Evolutionary conservation across 371 early-diverging fungal species (phyloP).

Genomic region (Lichtheimia hyalospora): DNA sequence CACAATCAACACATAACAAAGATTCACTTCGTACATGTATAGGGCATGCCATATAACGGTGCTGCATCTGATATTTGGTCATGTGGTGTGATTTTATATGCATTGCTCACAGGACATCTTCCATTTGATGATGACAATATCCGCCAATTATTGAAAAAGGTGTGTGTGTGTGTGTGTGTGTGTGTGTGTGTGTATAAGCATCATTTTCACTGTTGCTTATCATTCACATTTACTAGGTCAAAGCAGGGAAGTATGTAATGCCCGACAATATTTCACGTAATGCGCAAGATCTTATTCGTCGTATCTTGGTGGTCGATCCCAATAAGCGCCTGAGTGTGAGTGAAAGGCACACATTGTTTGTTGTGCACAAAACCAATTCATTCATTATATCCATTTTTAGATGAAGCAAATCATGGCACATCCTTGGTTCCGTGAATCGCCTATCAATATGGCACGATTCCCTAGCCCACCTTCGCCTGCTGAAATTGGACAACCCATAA

Average conservation of each 20-base stretch:
- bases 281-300: slow-evolving; percentile 63
- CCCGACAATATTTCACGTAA: slow-evolving; percentile 66
- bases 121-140: slow-evolving; percentile 85
- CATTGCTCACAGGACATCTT: slow-evolving; percentile 72
- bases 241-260: slow-evolving; percentile 53
- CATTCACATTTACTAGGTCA: slow-evolving; percentile 44
- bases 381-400: slow-evolving; percentile 7
- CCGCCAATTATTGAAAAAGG: slow-evolving; percentile 73
- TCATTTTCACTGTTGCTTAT: no score
- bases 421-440: slow-evolving; percentile 35
- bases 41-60: slow-evolving; percentile 73
- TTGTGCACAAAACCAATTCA: neutral
- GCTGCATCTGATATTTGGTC: slow-evolving; percentile 82
- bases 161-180: slow-evolving; percentile 20
- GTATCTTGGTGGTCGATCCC: slow-evolving; percentile 48
- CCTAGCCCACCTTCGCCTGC: slow-evolving; percentile 33
- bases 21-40: slow-evolving; percentile 11
- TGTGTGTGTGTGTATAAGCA: slow-evolving; percentile 28
- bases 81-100: slow-evolving; percentile 77
- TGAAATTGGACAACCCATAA: slow-evolving; percentile 32
- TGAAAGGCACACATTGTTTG: neutral
- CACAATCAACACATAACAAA: no score
- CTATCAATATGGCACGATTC: slow-evolving; percentile 16
- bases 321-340: slow-evolving; percentile 46
- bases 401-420: slow-evolving; percentile 36